Conservation (phyloP, 225 moss, liverwort and hornwort species). For the Polytrichum commune region DNA sequence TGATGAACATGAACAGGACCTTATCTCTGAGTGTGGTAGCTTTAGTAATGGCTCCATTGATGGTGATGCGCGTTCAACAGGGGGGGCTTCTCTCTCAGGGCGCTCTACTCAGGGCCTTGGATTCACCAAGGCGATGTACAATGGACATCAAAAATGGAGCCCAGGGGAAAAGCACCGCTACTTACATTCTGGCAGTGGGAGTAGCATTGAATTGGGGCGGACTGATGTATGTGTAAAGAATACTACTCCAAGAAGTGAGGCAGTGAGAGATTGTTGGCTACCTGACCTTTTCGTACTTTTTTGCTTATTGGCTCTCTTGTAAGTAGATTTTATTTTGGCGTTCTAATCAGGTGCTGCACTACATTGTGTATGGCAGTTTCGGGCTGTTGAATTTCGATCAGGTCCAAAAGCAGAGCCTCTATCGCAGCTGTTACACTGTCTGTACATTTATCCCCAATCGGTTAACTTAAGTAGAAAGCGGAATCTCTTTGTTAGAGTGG, state of each 20-base stretch:
- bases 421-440: conserved; percentile 79
- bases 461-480: conserved; percentile 83
- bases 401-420: conserved; percentile 69
- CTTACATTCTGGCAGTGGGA: conserved; percentile 53
- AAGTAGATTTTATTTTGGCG: no score
- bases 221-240: conserved; percentile 52
- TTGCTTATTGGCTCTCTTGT: no score
- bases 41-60: conserved; percentile 84
- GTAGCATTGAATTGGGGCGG: conserved; percentile 70
- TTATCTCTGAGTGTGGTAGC: conserved; percentile 79
- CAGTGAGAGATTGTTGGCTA: no score
- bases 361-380: conserved; percentile 64
- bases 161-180: conserved; percentile 61
- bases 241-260: no score
- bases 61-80: conserved; percentile 56
- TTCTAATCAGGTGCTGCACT: background rate
- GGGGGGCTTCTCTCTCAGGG: conserved; percentile 55
- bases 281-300: no score
- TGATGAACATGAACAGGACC: conserved; percentile 77
- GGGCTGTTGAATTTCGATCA: conserved; percentile 83
- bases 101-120: conserved; percentile 59
- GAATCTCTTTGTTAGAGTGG: conserved; percentile 83
- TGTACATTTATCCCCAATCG: conserved; percentile 88
- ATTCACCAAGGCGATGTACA: conserved; percentile 39
- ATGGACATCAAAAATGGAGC: conserved; percentile 72